Evolutionary conservation across 2,329 filamentous ascomycete species (phyloP), one percentile per base, ranked within the genome.

Genomic region (Davidsoniella eucalypti): DNA sequence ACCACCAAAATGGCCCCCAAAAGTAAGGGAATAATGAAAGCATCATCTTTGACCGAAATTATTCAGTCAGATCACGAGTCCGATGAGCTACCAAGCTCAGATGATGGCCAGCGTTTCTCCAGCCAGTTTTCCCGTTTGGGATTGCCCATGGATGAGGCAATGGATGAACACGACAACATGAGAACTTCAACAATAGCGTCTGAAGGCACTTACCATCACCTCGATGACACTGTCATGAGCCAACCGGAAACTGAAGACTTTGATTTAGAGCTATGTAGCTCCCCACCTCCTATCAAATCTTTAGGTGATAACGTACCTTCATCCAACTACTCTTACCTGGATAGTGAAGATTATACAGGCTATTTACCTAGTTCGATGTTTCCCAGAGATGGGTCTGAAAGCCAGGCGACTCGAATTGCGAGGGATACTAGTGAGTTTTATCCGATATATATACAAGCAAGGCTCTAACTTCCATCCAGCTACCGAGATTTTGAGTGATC

Each of bases 121-220:
- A 33, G 29, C 29, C 29, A 29, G 4, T 52, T 49, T 41, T 49
- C 51, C 21, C 51, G 51, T 5, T 37, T 52, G 17, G 51, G 51
- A 4, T 26, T 52, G 2, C 51, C 51, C 17, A 40, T 43, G 4
- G 26, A 46, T 16, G 51, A 52, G 37, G 51, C 51, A 2, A 41
- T 52, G 46, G 51, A 52, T 23, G 48, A 50, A 5, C 44, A 44
- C 38, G 52, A 48, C 5, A 40, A 48, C 23, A 51, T 50, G 44
- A 42, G 52, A n/a, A 50, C 52, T 21, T 53, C 52, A 16, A 50
- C 52, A 33, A 45, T 37, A 26, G 25, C 44, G 21, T 48, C 52
- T 3, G 48, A 53, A 12, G 38, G 16, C 4, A 14, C 39, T 43
- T 8, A 47, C 39, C 14, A 25, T 17, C 14, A 41, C n/a, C 44